A percentile compares a stretch with the other conserved stretches of the same genome.
These are phyloP conservation scores for Irpex sp. DNA, from an alignment of 1,284 basidiomycete species.

Conservation along the genomic window DNA sequence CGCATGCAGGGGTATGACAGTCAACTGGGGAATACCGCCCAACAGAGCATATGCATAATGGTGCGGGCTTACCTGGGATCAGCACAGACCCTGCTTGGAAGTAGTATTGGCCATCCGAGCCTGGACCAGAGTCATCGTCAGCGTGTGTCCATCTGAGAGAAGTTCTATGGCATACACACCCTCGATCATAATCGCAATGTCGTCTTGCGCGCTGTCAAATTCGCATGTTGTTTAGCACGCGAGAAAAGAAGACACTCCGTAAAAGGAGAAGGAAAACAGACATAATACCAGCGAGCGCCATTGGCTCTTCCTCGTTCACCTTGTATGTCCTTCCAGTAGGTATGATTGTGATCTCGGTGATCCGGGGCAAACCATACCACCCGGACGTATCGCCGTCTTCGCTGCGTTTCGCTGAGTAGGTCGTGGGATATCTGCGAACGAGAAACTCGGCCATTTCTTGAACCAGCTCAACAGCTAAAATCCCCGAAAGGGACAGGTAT, in stretches of 20 bases:
- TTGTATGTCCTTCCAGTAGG: conserved; percentile 51
- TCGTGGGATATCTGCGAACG: conserved; percentile 53
- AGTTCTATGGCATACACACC: conserved; percentile 32
- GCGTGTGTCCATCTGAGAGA: background rate
- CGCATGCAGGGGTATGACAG: no score
- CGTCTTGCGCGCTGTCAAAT: conserved; percentile 57
- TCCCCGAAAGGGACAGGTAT: no score
- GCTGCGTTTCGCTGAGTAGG: conserved; percentile 51
- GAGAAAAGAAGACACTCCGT: background rate
- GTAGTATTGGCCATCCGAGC: conserved; percentile 64
- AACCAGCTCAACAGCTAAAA: conserved; percentile 55
- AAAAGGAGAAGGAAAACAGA: conserved; percentile 29
- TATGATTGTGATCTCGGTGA: conserved; percentile 51
- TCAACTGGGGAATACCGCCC: no score
- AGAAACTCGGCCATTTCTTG: conserved; percentile 67
- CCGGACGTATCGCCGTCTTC: conserved; percentile 27
- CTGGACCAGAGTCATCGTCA: conserved; percentile 27
- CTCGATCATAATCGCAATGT: conserved; percentile 76
- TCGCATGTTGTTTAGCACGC: background rate
- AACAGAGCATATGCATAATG: background rate
- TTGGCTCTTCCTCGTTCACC: conserved; percentile 52
- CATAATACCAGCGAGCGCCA: conserved; percentile 57
- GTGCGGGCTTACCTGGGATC: conserved; percentile 47
- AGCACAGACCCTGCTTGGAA: conserved; percentile 71
- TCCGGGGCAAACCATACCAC: conserved; percentile 49